Percentiles rank a stretch among this genome's conserved stretches.
These are phyloP conservation scores for Baorangia bicolor DNA, from an alignment of 768 basidiomycete genomes.

Conservation along the genomic window DNA sequence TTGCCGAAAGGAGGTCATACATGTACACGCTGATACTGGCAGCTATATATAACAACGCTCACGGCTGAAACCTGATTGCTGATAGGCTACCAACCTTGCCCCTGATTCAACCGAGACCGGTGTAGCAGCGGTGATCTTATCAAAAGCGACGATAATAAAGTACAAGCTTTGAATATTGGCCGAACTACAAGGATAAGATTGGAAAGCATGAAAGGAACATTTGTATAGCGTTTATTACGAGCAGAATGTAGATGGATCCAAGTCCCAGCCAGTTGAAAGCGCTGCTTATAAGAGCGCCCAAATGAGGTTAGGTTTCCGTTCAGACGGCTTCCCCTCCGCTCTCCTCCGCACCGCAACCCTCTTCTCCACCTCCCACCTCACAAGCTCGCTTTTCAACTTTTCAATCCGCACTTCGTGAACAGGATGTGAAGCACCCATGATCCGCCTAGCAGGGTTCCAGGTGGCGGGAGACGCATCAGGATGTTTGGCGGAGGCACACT, in stretches of 20 bases:
- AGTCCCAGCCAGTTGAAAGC: background rate
- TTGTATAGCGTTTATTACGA: background rate
- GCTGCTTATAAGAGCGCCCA: constrained; percentile 14
- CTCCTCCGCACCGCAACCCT: constrained; percentile 26
- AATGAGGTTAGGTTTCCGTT: constrained; percentile 11
- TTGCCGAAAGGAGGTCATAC: too few relatives aligned
- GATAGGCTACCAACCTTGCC: background rate
- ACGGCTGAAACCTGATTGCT: background rate
- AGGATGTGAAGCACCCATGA: constrained; percentile 46
- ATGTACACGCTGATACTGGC: too few relatives aligned
- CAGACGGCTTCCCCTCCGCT: constrained; percentile 17
- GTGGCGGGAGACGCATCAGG: constrained; percentile 6
- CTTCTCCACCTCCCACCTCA: constrained; percentile 43
- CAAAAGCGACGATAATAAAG: background rate
- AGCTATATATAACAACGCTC: background rate
- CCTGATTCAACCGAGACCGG: background rate
- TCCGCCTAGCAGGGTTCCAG: constrained; percentile 25
- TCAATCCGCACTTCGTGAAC: constrained; percentile 42
- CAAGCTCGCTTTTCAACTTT: constrained; percentile 43
- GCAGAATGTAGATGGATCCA: background rate
- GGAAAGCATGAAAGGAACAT: background rate
- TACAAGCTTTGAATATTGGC: constrained; percentile 3
- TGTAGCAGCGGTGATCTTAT: background rate
- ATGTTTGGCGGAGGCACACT: constrained; percentile 20
- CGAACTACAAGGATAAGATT: constrained; percentile 4